phyloP scores from a whole-genome alignment of 495 filamentous ascomycete genomes.

The Pyrenula massariospora region DNA sequence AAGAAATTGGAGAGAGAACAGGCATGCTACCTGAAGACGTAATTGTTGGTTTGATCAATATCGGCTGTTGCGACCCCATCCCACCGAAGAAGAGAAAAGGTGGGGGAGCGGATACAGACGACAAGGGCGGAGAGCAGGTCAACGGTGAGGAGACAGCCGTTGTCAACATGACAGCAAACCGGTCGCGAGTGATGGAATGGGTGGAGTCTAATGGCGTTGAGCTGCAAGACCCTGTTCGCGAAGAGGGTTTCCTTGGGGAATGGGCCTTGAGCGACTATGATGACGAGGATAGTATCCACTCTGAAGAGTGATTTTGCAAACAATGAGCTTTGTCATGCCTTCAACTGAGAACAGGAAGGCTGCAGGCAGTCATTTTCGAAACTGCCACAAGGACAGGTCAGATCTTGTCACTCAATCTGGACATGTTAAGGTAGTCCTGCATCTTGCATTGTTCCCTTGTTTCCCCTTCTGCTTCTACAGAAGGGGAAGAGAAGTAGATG shows the following conservation, averaged over 20 bases:
- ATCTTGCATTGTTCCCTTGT: background rate
- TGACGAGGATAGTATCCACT: background rate
- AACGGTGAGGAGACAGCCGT: constrained; percentile 15
- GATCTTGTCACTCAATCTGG: background rate
- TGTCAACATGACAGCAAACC: constrained; percentile 22
- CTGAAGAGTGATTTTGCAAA: background rate
- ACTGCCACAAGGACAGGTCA: background rate
- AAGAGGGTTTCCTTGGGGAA: constrained; percentile 32
- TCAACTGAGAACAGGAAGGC: background rate
- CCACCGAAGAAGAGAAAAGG: constrained; percentile 29
- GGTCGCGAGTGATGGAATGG: constrained; percentile 36
- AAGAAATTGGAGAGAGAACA: constrained; percentile 49
- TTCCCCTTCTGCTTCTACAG: too few species aligned
- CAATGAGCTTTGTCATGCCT: background rate
- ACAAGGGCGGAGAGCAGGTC: constrained; percentile 8
- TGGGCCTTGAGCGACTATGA: constrained; percentile 9
- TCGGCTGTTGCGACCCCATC: constrained; percentile 58
- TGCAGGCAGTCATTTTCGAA: background rate
- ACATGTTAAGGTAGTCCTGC: background rate
- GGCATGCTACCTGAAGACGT: constrained; percentile 79
- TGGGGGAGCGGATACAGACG: constrained; percentile 16
- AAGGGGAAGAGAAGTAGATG: too few species aligned
- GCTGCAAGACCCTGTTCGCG: constrained; percentile 33
- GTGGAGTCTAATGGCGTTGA: constrained; percentile 24
- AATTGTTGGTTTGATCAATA: constrained; percentile 61